Evolutionary conservation across 495 filamentous ascomycete genomes (phyloP).

Genomic region (Jackrogersella multiformis): DNA sequence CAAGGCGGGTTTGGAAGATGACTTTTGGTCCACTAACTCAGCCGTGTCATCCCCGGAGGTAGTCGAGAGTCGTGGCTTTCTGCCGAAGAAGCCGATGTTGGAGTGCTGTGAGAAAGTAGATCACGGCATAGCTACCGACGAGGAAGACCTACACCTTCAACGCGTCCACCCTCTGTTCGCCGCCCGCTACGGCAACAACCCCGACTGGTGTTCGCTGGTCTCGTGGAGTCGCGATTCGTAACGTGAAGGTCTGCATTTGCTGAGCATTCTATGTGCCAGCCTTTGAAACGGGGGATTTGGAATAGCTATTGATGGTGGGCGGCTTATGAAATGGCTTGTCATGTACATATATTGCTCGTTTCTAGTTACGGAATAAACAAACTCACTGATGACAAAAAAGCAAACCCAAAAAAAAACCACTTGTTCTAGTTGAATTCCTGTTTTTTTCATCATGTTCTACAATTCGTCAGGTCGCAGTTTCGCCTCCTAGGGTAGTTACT

Average conservation of each 20-base stretch:
- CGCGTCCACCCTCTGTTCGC: slow-evolving; percentile 14
- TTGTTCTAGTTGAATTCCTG: too few relatives aligned
- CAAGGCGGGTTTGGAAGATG: background rate
- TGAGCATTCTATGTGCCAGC: background rate
- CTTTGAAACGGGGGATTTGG: background rate
- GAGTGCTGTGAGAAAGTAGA: background rate
- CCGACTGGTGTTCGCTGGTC: slow-evolving; percentile 1
- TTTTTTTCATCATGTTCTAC: too few relatives aligned
- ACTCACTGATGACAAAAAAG: too few relatives aligned
- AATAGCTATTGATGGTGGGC: too few relatives aligned
- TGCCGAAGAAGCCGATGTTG: background rate
- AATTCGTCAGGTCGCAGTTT: too few relatives aligned
- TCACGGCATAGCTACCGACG: background rate
- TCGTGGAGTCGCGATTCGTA: too few relatives aligned
- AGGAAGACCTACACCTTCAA: background rate
- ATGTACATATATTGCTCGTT: too few relatives aligned
- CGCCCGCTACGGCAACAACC: background rate
- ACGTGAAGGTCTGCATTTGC: background rate
- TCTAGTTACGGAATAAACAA: too few relatives aligned
- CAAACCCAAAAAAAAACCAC: too few relatives aligned
- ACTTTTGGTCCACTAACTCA: background rate
- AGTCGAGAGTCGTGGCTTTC: background rate
- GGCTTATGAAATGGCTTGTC: too few relatives aligned
- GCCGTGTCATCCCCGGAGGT: background rate
- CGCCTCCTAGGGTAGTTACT: too few relatives aligned